phyloP scores from a whole-genome alignment of 257 asterid genomes.

The Solanum commersonii region DNA sequence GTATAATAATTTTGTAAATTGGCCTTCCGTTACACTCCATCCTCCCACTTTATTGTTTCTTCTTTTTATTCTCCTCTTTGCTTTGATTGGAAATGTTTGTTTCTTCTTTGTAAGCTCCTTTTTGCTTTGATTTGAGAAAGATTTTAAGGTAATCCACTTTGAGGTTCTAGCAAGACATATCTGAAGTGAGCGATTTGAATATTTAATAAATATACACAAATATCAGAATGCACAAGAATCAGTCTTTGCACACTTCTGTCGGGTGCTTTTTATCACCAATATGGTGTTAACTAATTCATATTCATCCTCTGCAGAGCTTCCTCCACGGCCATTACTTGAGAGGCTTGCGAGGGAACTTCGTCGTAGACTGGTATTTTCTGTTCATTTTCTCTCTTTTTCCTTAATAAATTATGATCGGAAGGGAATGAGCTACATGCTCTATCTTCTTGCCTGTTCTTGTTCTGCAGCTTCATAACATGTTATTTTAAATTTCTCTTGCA shows the following conservation, averaged over 20 bases:
- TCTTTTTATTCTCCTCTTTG: neutral
- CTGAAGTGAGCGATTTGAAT: neutral
- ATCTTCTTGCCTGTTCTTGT: neutral
- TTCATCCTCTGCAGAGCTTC: conserved; percentile 54
- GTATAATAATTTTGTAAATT: neutral
- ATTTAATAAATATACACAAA: neutral
- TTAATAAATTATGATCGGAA: neutral
- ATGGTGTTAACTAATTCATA: neutral
- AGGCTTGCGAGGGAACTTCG: conserved; percentile 79
- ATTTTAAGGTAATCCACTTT: neutral
- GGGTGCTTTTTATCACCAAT: neutral
- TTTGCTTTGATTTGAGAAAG: neutral
- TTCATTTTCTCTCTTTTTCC: neutral
- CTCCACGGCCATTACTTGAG: conserved; percentile 87
- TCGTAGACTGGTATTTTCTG: conserved; percentile 51
- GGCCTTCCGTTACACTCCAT: neutral
- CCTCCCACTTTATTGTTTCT: neutral
- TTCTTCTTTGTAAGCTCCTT: neutral
- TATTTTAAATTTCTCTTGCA: neutral
- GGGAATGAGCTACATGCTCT: neutral
- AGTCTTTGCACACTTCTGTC: neutral
- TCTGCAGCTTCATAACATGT: neutral
- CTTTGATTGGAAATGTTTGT: neutral
- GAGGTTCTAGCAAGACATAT: neutral
- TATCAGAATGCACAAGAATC: neutral